Conservation (phyloP, 345 rosid species). For the Ricinus communis region DNA sequence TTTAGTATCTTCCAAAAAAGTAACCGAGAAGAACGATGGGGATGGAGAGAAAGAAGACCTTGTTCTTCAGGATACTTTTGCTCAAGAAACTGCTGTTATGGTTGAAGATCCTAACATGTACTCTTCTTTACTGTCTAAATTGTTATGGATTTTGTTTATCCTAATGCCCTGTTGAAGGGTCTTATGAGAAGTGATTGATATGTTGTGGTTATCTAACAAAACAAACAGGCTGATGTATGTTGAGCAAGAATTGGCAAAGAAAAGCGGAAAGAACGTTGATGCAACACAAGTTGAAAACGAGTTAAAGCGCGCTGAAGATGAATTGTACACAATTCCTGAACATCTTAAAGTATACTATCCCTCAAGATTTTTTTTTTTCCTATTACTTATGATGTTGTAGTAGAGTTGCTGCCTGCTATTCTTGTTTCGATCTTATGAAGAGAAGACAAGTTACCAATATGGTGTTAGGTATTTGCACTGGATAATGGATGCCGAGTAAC, state of each 20-base stretch:
- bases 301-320: slow-evolving; percentile 76
- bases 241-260: slow-evolving; percentile 92
- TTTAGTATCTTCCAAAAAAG: slow-evolving; percentile 27
- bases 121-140: no score
- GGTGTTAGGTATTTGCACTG: no score
- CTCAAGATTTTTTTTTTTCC: no score
- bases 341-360: slow-evolving; percentile 99
- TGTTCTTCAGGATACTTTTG: slow-evolving; percentile 94
- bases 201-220: slow-evolving; percentile 2
- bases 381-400: not conserved
- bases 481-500: no score
- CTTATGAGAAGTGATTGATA: not conserved
- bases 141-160: no score
- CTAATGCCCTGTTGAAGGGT: no score
- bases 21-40: slow-evolving; percentile 58
- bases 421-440: no score
- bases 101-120: slow-evolving; percentile 95
- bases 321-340: slow-evolving; percentile 84
- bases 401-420: not conserved
- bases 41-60: slow-evolving; percentile 97
- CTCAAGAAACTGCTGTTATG: slow-evolving; percentile 96
- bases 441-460: no score
- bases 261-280: slow-evolving; percentile 63
- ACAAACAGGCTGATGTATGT: slow-evolving; percentile 65
- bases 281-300: slow-evolving; percentile 63